Evolutionary conservation across 2,329 filamentous ascomycete genomes (phyloP).

Genomic region (Celoporthe dispersa): DNA sequence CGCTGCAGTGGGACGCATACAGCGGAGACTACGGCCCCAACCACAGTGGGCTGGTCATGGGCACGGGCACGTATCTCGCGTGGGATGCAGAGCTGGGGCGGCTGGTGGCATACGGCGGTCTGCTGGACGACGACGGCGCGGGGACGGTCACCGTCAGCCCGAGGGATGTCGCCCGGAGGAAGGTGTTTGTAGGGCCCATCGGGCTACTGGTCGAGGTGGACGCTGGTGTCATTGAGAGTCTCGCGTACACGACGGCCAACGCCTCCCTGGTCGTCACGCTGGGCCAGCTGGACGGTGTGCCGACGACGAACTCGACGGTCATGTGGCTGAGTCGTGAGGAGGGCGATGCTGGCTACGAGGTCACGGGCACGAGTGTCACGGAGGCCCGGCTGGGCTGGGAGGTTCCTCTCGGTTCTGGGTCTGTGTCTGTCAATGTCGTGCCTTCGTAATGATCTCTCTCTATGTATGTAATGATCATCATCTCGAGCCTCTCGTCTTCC

Average conservation of each 20-base stretch:
- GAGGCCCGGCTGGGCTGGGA: conserved; percentile 37
- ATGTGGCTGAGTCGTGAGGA: conserved; percentile 43
- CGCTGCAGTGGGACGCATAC: conserved; percentile 59
- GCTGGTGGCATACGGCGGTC: conserved; percentile 55
- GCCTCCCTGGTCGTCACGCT: conserved; percentile 38
- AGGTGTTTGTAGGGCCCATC: conserved; percentile 53
- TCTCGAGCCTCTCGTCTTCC: no score
- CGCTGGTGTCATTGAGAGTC: conserved; percentile 46
- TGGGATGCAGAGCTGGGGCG: conserved; percentile 48
- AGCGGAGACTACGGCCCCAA: conserved; percentile 62
- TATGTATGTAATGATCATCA: background rate
- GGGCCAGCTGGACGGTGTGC: conserved; percentile 37
- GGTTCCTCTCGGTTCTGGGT: conserved; percentile 34
- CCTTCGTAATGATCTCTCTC: conserved; percentile 11
- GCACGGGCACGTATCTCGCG: conserved; percentile 54
- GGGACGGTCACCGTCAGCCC: conserved; percentile 43
- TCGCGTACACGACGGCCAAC: conserved; percentile 40
- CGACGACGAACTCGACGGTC: conserved; percentile 37
- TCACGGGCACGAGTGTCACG: conserved; percentile 32
- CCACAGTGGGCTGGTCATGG: conserved; percentile 56
- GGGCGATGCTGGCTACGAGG: conserved; percentile 33
- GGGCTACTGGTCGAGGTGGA: conserved; percentile 47
- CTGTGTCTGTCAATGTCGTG: conserved; percentile 30
- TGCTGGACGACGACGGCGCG: conserved; percentile 34
- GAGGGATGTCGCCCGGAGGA: conserved; percentile 51